Conservation (phyloP, 192 early-diverging fungal genomes). For the Allomyces javanicus region DNA sequence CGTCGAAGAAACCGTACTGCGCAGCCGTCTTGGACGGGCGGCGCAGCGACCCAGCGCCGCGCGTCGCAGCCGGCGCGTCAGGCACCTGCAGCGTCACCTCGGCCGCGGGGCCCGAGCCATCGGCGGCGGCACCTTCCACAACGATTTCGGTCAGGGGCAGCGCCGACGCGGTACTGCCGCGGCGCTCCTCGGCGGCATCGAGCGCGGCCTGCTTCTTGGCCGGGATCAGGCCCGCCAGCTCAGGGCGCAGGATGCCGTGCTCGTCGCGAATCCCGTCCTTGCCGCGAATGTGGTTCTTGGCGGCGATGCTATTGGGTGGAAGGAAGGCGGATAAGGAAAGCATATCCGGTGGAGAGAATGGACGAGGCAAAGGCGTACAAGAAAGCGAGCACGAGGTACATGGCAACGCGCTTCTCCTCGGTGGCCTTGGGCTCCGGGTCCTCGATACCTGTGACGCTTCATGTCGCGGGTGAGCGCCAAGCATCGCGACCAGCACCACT, state of each 20-base stretch:
- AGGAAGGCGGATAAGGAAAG: background rate
- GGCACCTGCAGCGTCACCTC: no score
- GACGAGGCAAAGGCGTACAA: background rate
- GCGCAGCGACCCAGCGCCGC: background rate
- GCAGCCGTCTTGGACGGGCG: background rate
- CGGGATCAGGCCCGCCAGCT: background rate
- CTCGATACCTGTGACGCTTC: background rate
- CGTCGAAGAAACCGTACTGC: background rate
- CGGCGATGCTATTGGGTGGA: background rate
- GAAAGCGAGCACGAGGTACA: background rate
- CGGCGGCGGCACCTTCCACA: background rate
- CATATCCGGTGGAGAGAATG: background rate
- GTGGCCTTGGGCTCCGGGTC: background rate
- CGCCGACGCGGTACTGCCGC: background rate
- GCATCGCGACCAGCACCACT: no score
- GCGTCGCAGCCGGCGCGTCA: no score
- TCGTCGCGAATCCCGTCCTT: background rate
- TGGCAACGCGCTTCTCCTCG: background rate
- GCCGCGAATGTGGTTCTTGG: background rate
- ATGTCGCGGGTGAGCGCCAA: no score
- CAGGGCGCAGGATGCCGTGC: background rate
- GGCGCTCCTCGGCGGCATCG: no score
- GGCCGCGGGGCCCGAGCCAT: background rate
- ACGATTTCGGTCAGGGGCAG: background rate
- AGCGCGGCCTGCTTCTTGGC: background rate